Percentiles rank a stretch among this genome's conserved stretches.
These are phyloP conservation scores for Radiomyces spectabilis DNA, from an alignment of 192 early-diverging fungal species.

Conservation along the genomic window DNA sequence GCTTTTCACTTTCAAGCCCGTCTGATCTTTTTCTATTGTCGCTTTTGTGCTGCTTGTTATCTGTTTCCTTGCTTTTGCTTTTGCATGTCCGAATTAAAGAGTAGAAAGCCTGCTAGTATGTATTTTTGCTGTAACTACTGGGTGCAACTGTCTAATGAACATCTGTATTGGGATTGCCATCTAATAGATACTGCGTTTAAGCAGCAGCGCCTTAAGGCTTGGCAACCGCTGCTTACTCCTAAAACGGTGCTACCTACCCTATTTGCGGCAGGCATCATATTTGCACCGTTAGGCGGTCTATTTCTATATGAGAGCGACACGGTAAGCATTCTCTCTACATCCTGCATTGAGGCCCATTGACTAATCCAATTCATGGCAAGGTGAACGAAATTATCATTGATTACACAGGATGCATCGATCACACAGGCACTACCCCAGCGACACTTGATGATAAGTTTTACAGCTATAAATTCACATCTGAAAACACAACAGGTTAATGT, in stretches of 20 bases:
- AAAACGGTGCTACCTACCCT: constrained; percentile 96
- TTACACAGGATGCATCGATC: constrained; percentile 79
- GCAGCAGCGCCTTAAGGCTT: constrained; percentile 97
- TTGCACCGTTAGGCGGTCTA: constrained; percentile 91
- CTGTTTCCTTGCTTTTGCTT: not conserved
- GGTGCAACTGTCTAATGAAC: too few relatives aligned
- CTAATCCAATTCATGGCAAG: constrained; percentile 14
- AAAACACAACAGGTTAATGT: constrained; percentile 25
- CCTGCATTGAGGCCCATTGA: not conserved
- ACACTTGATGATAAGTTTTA: constrained; percentile 2
- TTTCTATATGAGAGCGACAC: constrained; percentile 82
- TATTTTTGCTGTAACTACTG: too few relatives aligned
- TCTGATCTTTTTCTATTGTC: not conserved
- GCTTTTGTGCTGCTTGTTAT: not conserved
- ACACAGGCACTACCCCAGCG: not conserved
- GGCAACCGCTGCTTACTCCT: constrained; percentile 98
- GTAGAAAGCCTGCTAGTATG: constrained; percentile 57
- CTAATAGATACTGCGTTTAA: constrained; percentile 91
- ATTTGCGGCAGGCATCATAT: constrained; percentile 88
- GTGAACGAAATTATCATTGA: constrained; percentile 88
- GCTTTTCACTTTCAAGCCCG: not conserved
- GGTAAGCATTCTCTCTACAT: constrained; percentile 35
- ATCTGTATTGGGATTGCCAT: too few relatives aligned
- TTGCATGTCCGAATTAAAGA: constrained; percentile 44
- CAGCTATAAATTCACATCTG: constrained; percentile 27